Conservation (phyloP, 176 grass and related monocot genomes). For the Oryza glumipatula region DNA sequence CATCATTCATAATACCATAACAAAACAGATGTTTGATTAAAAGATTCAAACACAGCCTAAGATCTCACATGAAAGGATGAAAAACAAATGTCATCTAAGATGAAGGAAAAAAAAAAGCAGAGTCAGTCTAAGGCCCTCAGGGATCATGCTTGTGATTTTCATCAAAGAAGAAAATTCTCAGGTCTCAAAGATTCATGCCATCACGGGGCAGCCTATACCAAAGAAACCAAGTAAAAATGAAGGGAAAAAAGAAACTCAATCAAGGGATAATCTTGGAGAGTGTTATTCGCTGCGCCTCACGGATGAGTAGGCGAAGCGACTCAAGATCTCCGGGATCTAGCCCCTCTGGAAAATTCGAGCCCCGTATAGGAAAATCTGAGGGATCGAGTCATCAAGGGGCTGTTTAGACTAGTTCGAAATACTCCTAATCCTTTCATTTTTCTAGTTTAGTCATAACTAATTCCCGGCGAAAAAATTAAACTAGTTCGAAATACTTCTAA, state of each 20-base stretch:
- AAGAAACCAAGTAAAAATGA: not conserved
- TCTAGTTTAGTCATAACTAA: no score
- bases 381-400: conserved; percentile 79
- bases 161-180: conserved; percentile 75
- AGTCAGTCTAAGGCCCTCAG: conserved; percentile 55
- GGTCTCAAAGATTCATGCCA: conserved; percentile 99
- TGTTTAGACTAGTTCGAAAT: not conserved
- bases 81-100: not conserved
- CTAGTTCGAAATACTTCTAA: no score
- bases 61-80: not conserved
- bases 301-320: conserved; percentile 66
- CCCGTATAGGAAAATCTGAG: conserved; percentile 39
- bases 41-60: not conserved
- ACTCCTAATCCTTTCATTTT: no score
- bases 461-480: no score
- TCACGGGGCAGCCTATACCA: conserved; percentile 51
- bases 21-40: no score
- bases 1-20: conserved; percentile 51
- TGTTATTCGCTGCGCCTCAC: conserved; percentile 86
- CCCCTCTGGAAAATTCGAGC: conserved; percentile 77
- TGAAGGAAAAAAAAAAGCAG: no score
- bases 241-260: not conserved
- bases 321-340: conserved; percentile 79
- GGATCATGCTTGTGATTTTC: conserved; percentile 71
- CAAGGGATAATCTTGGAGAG: conserved; percentile 53